Percentiles rank a stretch among this genome's conserved stretches.
phyloP scores from a whole-genome alignment of 176 grass and related monocot genomes.

The Carex myosuroides region DNA sequence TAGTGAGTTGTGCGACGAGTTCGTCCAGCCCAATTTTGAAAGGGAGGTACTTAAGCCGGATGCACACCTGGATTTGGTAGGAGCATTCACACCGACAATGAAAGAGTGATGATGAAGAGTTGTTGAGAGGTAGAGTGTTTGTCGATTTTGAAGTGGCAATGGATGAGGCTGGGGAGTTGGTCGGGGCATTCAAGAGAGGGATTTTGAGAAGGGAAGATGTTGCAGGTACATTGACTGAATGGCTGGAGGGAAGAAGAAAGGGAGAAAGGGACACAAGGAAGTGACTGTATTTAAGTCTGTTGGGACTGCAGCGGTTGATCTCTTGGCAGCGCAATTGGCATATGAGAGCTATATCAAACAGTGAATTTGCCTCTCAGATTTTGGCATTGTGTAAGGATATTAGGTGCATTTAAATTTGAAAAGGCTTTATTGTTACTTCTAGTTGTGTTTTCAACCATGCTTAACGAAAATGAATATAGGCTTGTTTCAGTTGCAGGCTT shows the following conservation, averaged over 20 bases:
- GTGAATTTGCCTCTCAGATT: constrained; percentile 15
- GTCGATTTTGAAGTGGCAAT: constrained; percentile 81
- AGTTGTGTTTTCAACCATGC: neutral
- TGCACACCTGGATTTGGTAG: constrained; percentile 71
- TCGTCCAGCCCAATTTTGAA: constrained; percentile 56
- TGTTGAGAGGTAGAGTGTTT: constrained; percentile 71
- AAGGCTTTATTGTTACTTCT: neutral
- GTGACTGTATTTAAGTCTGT: constrained; percentile 90
- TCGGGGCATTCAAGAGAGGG: constrained; percentile 57
- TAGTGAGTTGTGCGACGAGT: constrained; percentile 77
- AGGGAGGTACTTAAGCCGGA: constrained; percentile 45
- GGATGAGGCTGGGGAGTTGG: constrained; percentile 83
- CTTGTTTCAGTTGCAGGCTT: neutral
- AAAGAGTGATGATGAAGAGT: constrained; percentile 81
- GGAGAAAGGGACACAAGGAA: constrained; percentile 53
- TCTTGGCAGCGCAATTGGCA: constrained; percentile 75
- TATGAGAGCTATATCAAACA: constrained; percentile 49
- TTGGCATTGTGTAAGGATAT: neutral
- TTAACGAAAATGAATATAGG: neutral
- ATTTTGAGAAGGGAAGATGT: constrained; percentile 53
- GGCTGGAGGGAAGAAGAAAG: constrained; percentile 34
- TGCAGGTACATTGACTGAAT: constrained; percentile 53
- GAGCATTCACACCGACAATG: constrained; percentile 63
- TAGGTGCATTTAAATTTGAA: neutral
- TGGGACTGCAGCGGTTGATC: constrained; percentile 69